Conservation (phyloP, 208 protist genomes). For the Giardia muris region DNA sequence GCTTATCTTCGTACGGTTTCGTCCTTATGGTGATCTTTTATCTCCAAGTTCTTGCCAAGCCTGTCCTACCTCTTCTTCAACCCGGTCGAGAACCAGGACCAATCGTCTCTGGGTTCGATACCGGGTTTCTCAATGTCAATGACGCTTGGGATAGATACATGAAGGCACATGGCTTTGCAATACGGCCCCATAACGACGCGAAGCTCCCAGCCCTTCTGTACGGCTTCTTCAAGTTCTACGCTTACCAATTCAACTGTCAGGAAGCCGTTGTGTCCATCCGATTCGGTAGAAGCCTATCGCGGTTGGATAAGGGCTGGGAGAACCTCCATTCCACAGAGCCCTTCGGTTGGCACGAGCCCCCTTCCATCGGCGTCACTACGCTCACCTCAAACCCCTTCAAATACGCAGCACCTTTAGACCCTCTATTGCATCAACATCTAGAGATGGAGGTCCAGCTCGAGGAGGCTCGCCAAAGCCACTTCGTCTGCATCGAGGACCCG, state of each 20-base stretch:
- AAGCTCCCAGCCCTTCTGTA: background rate
- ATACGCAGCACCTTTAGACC: background rate
- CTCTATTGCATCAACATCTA: no score
- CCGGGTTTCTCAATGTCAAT: background rate
- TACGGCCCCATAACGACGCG: background rate
- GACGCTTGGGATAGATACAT: background rate
- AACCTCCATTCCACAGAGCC: background rate
- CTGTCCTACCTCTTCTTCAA: background rate
- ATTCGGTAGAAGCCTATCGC: background rate
- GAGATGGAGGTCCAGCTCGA: background rate
- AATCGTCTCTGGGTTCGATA: background rate
- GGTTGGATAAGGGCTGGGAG: background rate
- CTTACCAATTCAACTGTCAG: background rate
- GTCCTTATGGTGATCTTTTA: constrained; percentile 1
- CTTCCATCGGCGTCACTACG: background rate
- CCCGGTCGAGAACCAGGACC: background rate
- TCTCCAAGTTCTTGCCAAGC: background rate
- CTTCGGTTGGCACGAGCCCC: background rate
- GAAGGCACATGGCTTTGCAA: background rate
- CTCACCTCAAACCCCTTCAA: background rate
- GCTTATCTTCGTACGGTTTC: background rate
- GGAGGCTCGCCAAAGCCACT: background rate
- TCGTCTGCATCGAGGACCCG: background rate
- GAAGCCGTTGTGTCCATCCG: background rate
- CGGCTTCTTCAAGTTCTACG: background rate